phyloP scores from a whole-genome alignment of 2,329 filamentous ascomycete genomes.

The Penicillium sp. region DNA sequence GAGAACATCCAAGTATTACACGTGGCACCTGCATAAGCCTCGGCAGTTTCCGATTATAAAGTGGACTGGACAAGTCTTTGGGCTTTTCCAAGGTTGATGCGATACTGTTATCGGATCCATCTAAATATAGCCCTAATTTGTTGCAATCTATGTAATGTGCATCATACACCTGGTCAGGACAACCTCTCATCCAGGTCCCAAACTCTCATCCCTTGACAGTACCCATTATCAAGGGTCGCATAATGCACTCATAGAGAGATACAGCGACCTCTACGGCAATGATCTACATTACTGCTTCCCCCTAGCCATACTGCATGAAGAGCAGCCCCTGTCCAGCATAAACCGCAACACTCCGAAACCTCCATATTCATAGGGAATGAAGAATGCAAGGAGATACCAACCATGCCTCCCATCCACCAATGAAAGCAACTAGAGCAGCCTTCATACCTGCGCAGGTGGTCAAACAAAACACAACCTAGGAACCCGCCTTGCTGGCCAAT shows the following conservation, averaged over 20 bases:
- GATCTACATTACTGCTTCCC: slow-evolving; percentile 2
- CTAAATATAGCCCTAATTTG: background rate
- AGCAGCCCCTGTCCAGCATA: slow-evolving; percentile 12
- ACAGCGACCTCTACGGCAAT: background rate
- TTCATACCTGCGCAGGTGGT: slow-evolving; percentile 4
- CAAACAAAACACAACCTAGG: slow-evolving; percentile 1
- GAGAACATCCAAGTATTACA: background rate
- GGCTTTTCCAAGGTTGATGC: background rate
- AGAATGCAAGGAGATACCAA: slow-evolving; percentile 24
- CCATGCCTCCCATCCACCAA: slow-evolving; percentile 10
- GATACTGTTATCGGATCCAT: background rate
- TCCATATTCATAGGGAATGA: slow-evolving; percentile 16
- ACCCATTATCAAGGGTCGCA: background rate
- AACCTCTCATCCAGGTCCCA: background rate
- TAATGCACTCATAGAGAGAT: background rate
- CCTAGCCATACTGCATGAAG: background rate
- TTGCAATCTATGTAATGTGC: background rate
- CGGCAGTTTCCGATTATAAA: background rate
- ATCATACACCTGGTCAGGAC: background rate
- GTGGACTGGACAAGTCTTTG: background rate
- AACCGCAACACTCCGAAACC: background rate
- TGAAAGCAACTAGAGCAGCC: background rate
- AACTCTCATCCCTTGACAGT: slow-evolving; percentile 2
- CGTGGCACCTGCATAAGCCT: slow-evolving; percentile 2
- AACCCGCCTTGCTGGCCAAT: slow-evolving; percentile 7